Conservation (phyloP, 345 rosid species). For the Excoecaria agallocha region DNA sequence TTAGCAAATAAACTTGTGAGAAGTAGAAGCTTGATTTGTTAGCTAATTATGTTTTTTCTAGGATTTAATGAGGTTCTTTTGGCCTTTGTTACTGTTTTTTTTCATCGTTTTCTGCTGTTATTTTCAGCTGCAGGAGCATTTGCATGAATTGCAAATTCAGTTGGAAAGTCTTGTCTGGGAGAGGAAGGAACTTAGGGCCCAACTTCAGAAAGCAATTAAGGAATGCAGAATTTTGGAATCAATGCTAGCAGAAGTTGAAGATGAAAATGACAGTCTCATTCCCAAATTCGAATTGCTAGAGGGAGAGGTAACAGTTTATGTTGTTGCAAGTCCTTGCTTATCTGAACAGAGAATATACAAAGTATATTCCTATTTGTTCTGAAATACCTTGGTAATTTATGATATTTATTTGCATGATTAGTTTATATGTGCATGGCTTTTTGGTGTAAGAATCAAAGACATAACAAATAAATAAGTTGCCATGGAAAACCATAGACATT, state of each 20-base stretch:
- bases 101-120: not conserved
- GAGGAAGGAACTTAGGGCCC: constrained; percentile 53
- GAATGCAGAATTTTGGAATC: constrained; percentile 54
- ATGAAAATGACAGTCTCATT: constrained; percentile 52
- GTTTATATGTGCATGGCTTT: not conserved
- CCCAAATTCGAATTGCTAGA: constrained; percentile 54
- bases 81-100: not conserved
- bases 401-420: not conserved
- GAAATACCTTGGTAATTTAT: not conserved
- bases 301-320: constrained; percentile 48
- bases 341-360: not conserved
- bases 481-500: not conserved
- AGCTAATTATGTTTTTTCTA: not conserved
- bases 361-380: not conserved
- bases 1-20: not conserved
- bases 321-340: not conserved
- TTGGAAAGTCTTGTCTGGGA: constrained; percentile 54
- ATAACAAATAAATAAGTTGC: too few relatives aligned
- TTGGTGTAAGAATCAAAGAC: not conserved
- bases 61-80: not conserved
- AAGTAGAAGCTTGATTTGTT: not conserved
- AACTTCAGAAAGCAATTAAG: constrained; percentile 44
- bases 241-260: constrained; percentile 62
- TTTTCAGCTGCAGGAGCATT: constrained; percentile 67
- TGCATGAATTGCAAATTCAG: constrained; percentile 48